These are phyloP conservation scores for Cladorrhinum sp. DNA, from an alignment of 2,329 filamentous ascomycete species.

Conservation along the genomic window DNA sequence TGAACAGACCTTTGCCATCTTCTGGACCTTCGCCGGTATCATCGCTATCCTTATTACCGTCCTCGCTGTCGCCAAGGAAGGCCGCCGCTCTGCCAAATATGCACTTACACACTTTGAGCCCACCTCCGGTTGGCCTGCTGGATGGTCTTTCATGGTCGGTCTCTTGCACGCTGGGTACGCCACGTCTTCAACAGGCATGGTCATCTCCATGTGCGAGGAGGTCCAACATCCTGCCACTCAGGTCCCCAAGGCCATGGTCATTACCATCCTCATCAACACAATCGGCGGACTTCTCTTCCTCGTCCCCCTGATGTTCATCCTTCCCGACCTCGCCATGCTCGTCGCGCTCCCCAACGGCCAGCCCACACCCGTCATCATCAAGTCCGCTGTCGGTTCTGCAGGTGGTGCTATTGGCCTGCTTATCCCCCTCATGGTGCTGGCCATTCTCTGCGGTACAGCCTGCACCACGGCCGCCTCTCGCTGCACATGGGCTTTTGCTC, in stretches of 20 bases:
- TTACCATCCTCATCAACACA: conserved; percentile 64
- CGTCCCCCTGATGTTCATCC: conserved; percentile 65
- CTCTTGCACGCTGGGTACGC: conserved; percentile 70
- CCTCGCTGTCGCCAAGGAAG: conserved; percentile 65
- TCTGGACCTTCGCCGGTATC: conserved; percentile 71
- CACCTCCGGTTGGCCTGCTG: conserved; percentile 63
- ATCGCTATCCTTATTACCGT: conserved; percentile 61
- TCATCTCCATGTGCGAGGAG: conserved; percentile 76
- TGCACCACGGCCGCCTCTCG: conserved; percentile 68
- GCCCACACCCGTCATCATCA: conserved; percentile 63
- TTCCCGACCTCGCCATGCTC: conserved; percentile 59
- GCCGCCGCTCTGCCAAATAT: conserved; percentile 58
- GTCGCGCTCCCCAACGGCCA: conserved; percentile 54
- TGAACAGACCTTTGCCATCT: conserved; percentile 64
- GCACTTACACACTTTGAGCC: conserved; percentile 68
- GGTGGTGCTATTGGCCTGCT: conserved; percentile 62
- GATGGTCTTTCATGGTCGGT: conserved; percentile 72
- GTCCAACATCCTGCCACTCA: conserved; percentile 63
- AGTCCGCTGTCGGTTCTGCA: conserved; percentile 56
- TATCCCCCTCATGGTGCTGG: conserved; percentile 63
- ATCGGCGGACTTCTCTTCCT: conserved; percentile 65
- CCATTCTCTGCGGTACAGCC: conserved; percentile 63
- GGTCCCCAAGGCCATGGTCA: conserved; percentile 70
- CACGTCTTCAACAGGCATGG: conserved; percentile 75
- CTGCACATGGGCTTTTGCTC: conserved; percentile 66